Conservation (phyloP, 768 basidiomycete genomes). For the Gymnopilus junonius region DNA sequence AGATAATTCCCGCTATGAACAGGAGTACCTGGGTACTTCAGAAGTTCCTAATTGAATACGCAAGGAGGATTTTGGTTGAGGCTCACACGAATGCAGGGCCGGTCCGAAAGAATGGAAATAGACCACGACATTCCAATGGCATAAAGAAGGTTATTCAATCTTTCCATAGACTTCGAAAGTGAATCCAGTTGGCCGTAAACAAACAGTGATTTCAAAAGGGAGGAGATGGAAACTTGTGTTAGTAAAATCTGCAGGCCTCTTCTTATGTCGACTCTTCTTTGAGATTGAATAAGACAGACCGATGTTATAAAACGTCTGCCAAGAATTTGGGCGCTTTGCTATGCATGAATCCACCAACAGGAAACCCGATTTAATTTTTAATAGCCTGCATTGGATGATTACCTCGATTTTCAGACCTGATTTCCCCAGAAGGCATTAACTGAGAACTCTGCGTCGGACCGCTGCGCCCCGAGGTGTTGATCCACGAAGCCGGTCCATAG, state of each 20-base stretch:
- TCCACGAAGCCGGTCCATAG: background rate
- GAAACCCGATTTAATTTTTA: background rate
- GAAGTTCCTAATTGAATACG: background rate
- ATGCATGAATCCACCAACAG: background rate
- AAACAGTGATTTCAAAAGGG: background rate
- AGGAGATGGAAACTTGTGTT: too few species aligned
- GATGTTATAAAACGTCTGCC: background rate
- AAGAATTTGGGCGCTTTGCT: background rate
- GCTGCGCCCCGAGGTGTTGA: background rate
- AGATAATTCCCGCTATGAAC: background rate
- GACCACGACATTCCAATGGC: background rate
- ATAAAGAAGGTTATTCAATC: background rate
- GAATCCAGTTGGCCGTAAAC: background rate
- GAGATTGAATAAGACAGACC: background rate
- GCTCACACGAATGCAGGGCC: background rate
- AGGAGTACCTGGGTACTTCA: background rate
- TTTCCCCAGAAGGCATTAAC: background rate
- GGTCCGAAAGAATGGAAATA: background rate
- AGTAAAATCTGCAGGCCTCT: background rate
- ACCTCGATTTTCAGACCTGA: background rate
- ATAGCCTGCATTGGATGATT: background rate
- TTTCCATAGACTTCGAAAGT: background rate
- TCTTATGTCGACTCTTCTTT: background rate
- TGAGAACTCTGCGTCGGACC: background rate
- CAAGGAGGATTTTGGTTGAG: background rate